phyloP scores from a whole-genome alignment of 2,329 filamentous ascomycete genomes.

The Fonsecaea pedrosoi region DNA sequence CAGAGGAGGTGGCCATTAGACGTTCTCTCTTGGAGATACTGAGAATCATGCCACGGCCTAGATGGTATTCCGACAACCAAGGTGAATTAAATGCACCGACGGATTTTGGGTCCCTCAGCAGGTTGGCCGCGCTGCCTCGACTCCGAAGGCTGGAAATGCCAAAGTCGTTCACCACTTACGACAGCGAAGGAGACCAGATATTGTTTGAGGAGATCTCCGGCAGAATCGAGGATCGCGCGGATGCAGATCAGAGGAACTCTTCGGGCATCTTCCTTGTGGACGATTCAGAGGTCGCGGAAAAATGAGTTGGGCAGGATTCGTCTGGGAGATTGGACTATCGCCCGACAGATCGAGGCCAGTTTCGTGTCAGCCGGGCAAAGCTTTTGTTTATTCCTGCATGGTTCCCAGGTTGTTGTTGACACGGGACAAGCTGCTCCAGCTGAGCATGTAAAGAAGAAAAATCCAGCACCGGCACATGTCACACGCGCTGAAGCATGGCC shows the following conservation, averaged over 20 bases:
- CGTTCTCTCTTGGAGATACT: neutral
- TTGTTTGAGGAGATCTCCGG: constrained; percentile 7
- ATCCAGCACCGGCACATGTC: neutral
- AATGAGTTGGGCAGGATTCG: neutral
- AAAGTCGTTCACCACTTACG: neutral
- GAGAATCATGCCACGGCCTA: neutral
- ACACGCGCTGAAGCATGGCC: neutral
- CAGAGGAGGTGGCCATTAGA: neutral
- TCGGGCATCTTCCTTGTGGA: constrained; percentile 24
- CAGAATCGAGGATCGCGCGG: constrained; percentile 18
- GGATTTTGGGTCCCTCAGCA: constrained; percentile 2
- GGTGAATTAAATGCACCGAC: neutral
- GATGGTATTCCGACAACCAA: neutral
- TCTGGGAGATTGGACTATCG: neutral
- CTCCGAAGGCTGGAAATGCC: constrained; percentile 25
- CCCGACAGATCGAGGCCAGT: neutral
- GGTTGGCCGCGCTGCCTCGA: constrained; percentile 18
- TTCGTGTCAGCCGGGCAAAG: neutral
- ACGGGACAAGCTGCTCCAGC: neutral
- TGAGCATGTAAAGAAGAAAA: neutral
- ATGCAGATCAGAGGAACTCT: constrained; percentile 6
- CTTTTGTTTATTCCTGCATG: neutral
- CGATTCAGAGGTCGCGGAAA: neutral
- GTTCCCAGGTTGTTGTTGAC: neutral
- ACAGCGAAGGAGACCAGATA: neutral